Percentiles rank a stretch among this genome's conserved stretches.
Conservation (phyloP, 345 rosid genomes). For the Turritis glabra region DNA sequence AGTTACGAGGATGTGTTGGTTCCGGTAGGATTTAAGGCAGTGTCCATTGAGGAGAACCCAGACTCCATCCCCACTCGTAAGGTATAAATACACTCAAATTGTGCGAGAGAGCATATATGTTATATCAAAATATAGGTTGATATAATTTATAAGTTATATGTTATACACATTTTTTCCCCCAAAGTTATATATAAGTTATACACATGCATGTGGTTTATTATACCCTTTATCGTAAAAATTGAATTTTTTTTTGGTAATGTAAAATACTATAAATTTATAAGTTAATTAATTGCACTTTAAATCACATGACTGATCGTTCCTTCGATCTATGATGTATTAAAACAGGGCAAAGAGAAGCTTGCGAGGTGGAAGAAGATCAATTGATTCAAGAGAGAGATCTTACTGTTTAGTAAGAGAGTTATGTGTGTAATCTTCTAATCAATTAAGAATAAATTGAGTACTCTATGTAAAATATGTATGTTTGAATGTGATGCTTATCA, state of each 20-base stretch:
- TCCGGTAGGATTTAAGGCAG: slow-evolving; percentile 66
- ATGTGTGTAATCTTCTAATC: background rate
- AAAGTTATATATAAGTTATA: no score
- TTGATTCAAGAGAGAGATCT: background rate
- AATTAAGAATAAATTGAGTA: background rate
- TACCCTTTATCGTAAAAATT: no score
- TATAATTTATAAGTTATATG: no score
- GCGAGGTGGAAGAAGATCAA: slow-evolving; percentile 76
- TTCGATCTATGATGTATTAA: background rate
- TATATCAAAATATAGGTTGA: background rate
- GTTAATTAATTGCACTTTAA: background rate
- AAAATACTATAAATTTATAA: no score
- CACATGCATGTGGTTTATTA: background rate
- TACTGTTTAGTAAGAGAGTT: slow-evolving; percentile 1
- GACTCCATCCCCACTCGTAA: slow-evolving; percentile 57
- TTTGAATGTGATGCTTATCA: background rate
- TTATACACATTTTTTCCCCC: no score
- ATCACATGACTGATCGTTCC: background rate
- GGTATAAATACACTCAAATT: slow-evolving; percentile 41
- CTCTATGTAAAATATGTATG: background rate
- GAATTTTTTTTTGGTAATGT: no score
- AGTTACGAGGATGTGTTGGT: slow-evolving; percentile 74
- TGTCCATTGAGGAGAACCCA: slow-evolving; percentile 63
- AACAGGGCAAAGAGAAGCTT: slow-evolving; percentile 81
- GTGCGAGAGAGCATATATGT: background rate